Base-by-base conservation (phyloP, 805 yeast genomes). In the Wickerhamomyces hampshirensis region DNA sequence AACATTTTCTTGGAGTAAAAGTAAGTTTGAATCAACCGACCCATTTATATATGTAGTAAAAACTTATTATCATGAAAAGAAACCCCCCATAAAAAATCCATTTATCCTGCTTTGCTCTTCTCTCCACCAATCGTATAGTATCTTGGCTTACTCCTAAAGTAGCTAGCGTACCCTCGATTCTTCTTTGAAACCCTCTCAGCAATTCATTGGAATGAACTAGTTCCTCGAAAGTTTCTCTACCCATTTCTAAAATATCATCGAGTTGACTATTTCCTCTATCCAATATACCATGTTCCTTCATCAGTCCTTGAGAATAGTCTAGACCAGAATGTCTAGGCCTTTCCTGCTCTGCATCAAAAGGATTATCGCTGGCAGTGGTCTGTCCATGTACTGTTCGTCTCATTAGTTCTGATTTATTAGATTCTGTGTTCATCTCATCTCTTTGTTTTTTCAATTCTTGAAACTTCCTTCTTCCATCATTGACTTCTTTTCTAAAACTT, bases 201-300 rank as follows among this genome's bases (percentile, higher is more conserved):
- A 80, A 69, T 50, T 80, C 82, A 58, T 86, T 85, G 56, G 93
- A 97, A 31, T 82, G 88, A 14, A 84, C 82, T 16, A 93, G 66
- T 54, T 89, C 95, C 34, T 84, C 94, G 46, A 87, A 75, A 2
- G 96, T 86, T 33, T 73, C 72, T 42, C 83, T 76, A 2, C 97
- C 98, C 81, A 86, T 83, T 51, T 85, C 97, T 29, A 93, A 59
- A 28, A 93, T 86, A 46, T 85, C 87, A 56, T 93, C 98, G 42
- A 93, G 64, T 55, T 86, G 95, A 37, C 78, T 78, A 28, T 84
- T 78, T 0, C 95, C 88, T 38, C 84, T 66, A 23, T 71, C 70
- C 26, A 84, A 62, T 6, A 75, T 71, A 30, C 73, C 72, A 30
- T 70, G 71, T 51, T 93, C 98, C 44, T 80, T 75, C 43, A 71